Base-by-base conservation (phyloP, 1,284 basidiomycete species). In the Moniliella sp. region DNA sequence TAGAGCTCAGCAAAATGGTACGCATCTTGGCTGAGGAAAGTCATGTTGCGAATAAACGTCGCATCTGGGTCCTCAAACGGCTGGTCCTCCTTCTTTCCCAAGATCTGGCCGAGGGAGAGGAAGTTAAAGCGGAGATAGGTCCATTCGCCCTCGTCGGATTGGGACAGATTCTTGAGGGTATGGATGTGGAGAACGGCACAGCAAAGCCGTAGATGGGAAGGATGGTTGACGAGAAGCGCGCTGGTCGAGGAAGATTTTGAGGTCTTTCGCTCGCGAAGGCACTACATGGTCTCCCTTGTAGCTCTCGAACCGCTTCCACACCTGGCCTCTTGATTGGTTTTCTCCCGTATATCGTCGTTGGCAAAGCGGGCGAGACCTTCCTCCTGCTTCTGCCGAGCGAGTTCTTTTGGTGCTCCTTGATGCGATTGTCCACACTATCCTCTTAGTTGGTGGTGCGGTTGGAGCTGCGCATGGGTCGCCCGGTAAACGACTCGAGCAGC, bases 31-130 rank as follows among this genome's bases (percentile, higher is more conserved):
- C 82, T 88, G 30, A 86, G 78, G 64, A 88, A 97, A 0, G 82
- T 83, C 40, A 91, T 72, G 3, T 84, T 93, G 33, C 86, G 80
- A 48, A 97, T 76, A 53, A 97, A 99, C 2, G 83, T 94, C 1
- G 88, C 76, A 42, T 91, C 81, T 1, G 88, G 83, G 58, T 94
- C 81, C 62, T 97, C 88, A 50, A 97, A 97, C 0, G 91, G 91
- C 75, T 84, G 93, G 47, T 99, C 91, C 57, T 99, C 91, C 65
- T 99, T 97, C 67, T 91, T 93, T 23, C 91, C 91, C 0, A 83
- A 78, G 29, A 94, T 74, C 59, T 94, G 86, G 30, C 91, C 91
- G 1, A 91, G 91, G 0, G 86, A 91, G 60, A 94, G 84, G 66
- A 97, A 93, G 65, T 97, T 97, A 64, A 99, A 84, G 3, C 91